These are phyloP conservation scores for Sicyos baderoa DNA, from an alignment of 306 rosid species.

Conservation along the genomic window DNA sequence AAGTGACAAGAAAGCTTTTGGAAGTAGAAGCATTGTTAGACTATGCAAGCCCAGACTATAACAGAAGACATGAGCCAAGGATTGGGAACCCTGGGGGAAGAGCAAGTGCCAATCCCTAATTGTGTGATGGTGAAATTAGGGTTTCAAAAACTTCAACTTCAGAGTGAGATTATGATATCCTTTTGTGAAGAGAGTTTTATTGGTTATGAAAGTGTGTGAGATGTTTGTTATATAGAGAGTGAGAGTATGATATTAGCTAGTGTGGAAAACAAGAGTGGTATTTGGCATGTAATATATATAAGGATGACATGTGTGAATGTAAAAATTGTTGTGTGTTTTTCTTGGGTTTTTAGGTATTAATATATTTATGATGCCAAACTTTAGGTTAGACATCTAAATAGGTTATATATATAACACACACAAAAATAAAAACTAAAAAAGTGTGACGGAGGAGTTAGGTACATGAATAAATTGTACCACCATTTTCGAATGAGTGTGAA, in stretches of 20 bases:
- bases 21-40: slow-evolving; percentile 34
- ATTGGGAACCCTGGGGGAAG: slow-evolving; percentile 27
- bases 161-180: not conserved
- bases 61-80: slow-evolving; percentile 22
- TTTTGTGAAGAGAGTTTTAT: not conserved
- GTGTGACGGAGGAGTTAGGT: no score
- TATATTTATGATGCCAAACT: no score
- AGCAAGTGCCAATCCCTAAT: slow-evolving; percentile 17
- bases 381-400: no score
- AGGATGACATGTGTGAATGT: not conserved
- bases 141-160: slow-evolving; percentile 3
- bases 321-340: not conserved
- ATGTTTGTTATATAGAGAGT: not conserved
- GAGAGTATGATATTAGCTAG: not conserved
- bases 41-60: slow-evolving; percentile 39
- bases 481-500: no score
- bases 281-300: slow-evolving; percentile 4
- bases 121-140: not conserved
- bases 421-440: no score
- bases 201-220: not conserved
- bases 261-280: slow-evolving; percentile 2
- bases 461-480: no score
- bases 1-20: slow-evolving; percentile 31
- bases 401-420: no score
- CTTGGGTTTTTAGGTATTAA: no score